Evolutionary conservation across 2,329 filamentous ascomycete species (phyloP).

Genomic region (Cadophora sp.): DNA sequence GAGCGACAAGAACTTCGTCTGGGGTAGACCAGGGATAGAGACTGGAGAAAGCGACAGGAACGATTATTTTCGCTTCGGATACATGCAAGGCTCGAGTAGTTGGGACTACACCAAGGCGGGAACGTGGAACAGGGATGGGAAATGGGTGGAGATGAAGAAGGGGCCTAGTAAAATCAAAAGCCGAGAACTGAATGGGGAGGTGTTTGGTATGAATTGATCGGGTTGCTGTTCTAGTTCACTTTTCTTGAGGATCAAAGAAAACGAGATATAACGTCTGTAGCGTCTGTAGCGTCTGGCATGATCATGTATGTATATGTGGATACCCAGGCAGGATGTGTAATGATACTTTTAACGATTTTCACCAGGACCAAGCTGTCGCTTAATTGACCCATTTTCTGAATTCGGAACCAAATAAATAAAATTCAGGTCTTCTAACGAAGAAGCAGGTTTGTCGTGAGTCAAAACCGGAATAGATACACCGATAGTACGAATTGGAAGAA

Average conservation of each 20-base stretch:
- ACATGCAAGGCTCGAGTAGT: slow-evolving; percentile 67
- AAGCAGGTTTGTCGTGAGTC: no score
- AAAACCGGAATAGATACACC: no score
- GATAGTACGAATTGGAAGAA: no score
- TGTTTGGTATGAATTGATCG: slow-evolving; percentile 23
- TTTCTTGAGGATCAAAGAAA: background rate
- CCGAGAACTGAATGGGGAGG: slow-evolving; percentile 34
- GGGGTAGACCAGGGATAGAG: slow-evolving; percentile 52
- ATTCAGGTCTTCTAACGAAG: no score
- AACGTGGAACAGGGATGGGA: slow-evolving; percentile 67
- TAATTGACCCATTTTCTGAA: no score
- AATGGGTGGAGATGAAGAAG: slow-evolving; percentile 67
- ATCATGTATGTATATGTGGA: background rate
- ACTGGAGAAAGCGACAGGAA: slow-evolving; percentile 54
- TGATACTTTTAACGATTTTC: background rate
- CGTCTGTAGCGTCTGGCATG: no score
- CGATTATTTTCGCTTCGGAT: slow-evolving; percentile 82
- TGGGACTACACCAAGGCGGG: slow-evolving; percentile 81
- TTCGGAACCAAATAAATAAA: no score
- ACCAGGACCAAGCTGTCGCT: no score
- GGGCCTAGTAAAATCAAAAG: slow-evolving; percentile 44
- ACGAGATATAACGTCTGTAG: background rate
- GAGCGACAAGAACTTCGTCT: slow-evolving; percentile 61
- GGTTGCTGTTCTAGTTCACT: background rate
- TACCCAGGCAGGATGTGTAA: slow-evolving; percentile 1